Evolutionary conservation across 306 rosid genomes (phyloP), one percentile per base, ranked within the genome.

Genomic region (Sindora glabra): DNA sequence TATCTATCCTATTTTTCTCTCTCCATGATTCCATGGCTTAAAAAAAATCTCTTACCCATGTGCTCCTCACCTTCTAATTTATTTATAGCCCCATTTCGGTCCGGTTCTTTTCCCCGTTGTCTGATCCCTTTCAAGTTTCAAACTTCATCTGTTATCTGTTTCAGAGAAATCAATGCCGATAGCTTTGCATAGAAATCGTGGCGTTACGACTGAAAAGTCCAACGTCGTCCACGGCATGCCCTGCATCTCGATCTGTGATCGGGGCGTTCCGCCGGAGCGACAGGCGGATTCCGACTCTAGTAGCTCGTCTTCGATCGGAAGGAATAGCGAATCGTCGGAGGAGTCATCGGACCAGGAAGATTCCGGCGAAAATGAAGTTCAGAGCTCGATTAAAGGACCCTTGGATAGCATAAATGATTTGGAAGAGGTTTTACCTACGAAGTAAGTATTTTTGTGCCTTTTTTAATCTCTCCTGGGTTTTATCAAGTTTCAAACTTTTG

Each of bases 391-490:
- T 51, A 83, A 81, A 70, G 83, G 85, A 13, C 82, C 89, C 8
- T 58, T 88, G 68, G 96, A 82, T 53, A 73, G 82, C 59, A 67
- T 88, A 26, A 78, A 78, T 23, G 83, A 60, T 73, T 76, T 88
- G 8, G 86, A 79, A 65, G 71, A 80, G 12, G 94, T 67, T 66
- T 83, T 88, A n/a, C 96, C 94, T 0, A 52, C 74, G 70, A 88
- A 85, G 94, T 88, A 62, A 33, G 89, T 65, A 27, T 21, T 2
- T 72, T 37, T 16, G 3, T 33, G 8, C 9, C 48, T 56, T 69
- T 55, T 61, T 1, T n/a, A n/a, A n/a, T n/a, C n/a, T n/a, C n/a
- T n/a, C n/a, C n/a, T n/a, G n/a, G n/a, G n/a, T n/a, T n/a, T n/a
- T n/a, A n/a, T n/a, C n/a, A n/a, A n/a, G n/a, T n/a, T n/a, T n/a